Evolutionary conservation across 169 alveolate genomes (phyloP).

Genomic region (Amoebophrya sp.): DNA sequence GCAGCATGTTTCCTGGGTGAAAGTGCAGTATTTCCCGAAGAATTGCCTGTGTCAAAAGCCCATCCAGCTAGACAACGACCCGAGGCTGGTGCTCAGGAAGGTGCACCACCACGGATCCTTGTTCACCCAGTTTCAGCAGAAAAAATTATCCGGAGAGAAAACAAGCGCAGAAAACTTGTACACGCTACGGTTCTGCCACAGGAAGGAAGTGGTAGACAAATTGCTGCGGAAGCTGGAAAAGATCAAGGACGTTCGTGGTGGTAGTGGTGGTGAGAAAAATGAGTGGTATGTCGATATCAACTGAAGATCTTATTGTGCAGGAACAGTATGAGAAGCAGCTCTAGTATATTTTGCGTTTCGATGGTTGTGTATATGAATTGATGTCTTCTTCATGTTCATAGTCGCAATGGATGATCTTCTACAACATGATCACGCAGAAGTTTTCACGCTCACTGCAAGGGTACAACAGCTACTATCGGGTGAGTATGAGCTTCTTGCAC

Average conservation of each 20-base stretch:
- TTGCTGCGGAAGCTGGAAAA: background rate
- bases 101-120: conserved; percentile 1
- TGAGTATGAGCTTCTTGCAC: too few relatives aligned
- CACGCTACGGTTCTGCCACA: background rate
- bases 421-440: too few relatives aligned
- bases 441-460: too few relatives aligned
- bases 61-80: background rate
- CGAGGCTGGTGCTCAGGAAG: background rate
- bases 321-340: too few relatives aligned
- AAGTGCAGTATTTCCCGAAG: background rate
- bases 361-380: too few relatives aligned
- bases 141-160: too few relatives aligned
- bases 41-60: background rate
- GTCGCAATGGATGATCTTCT: too few relatives aligned
- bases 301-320: too few relatives aligned
- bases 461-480: too few relatives aligned
- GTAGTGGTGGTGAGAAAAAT: background rate
- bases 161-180: too few relatives aligned
- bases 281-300: background rate
- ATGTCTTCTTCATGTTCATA: too few relatives aligned
- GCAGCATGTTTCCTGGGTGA: conserved; percentile 18
- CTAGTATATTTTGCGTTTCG: too few relatives aligned
- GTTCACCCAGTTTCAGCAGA: background rate
- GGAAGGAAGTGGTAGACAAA: background rate
- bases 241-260: background rate